Base-by-base conservation (phyloP, 2,329 filamentous ascomycete genomes). In the Ambrosiella beaveri region DNA sequence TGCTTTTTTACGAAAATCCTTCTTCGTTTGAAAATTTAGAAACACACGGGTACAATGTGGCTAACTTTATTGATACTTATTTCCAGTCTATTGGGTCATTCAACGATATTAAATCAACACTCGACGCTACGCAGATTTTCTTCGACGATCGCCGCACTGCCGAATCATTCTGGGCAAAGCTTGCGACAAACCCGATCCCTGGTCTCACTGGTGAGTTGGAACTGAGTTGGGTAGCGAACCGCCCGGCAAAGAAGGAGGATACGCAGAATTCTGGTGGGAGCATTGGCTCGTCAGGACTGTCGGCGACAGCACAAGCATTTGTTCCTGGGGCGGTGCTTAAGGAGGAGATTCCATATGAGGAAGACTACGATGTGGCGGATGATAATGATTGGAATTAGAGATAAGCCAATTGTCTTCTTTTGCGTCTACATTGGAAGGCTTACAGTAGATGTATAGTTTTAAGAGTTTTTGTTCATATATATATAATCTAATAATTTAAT, bases 71-170 rank as follows among this genome's bases (percentile, higher is more conserved):
- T 19, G 9, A 13, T 36, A 35, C n/a, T 54, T 19, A 35, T 57
- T 19, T 51, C 44, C 36, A 83, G 80, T 78, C 78, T 61, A 71
- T 83, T 38, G 81, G 80, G 56, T 81, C 84, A 60, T 83, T 81
- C 63, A 75, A 76, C 40, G 75, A 77, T 37, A 75, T 85, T 37
- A 73, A 79, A 39, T 71, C 73, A 3, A 73, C 71, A 2, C 67
- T 74, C 0, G 62, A 68, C 1, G 66, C 69, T 0, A 78, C 81
- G 1, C 71, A 76, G 57, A 76, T 86, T 56, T 77, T 76, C 5
- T 86, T 86, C 66, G 80, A 79, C 59, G 81, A 85, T 64, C 79
- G 82, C 59, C 80, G 79, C 65, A 83, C 84, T 12, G 86, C 85
- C 3, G 86, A 91, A 66, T 81, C 76, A 62, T 83, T 85, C 64